Evolutionary conservation across 768 basidiomycete genomes (phyloP), one percentile per base, ranked within the genome.

Genomic region (Boletus vermiculosoides): DNA sequence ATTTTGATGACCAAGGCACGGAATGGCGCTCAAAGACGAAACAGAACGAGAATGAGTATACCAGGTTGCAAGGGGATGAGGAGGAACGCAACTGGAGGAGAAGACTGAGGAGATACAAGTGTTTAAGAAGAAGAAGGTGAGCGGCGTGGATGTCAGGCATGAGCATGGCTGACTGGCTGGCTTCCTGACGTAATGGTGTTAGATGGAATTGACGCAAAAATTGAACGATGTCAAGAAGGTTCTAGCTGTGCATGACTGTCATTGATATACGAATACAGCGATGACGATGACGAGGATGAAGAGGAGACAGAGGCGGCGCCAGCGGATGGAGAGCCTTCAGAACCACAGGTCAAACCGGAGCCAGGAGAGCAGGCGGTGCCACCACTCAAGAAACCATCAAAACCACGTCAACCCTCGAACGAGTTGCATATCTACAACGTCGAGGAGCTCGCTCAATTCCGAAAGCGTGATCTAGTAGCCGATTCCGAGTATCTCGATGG

Each of bases 21-120:
- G 88, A 91, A 65, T 96, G 94, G 94, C 83, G 94, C 11, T 82
- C 89, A 15, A 97, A 97, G 71, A 75, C 64, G 42, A 85, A 86
- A 48, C 79, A 83, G 72, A 83, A 92, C 68, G 94, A 97, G 78
- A 89, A 82, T 67, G 92, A 95, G 62, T 99, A 99, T 72, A 99
- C 97, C 5, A 80, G 96, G 25, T 73, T 99, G 54, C 83, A 94
- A 46, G 80, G 84, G 55, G 87, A 87, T 56, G 96, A 99, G 73
- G 97, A 98, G 73, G 90, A 95, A 70, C 71, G 13, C 82, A 91
- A 60, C 72, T 98, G 2, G 91, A 95, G 54, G 80, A 81, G 64
- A 91, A 93, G 73, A 81, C 82, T 47, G 82, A 81, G 39, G 78
- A 83, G 53, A 90, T 97, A 53, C 86, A 91, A 59, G 83, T 81